Evolutionary conservation across 2,329 filamentous ascomycete species (phyloP).

Genomic region (Diaporthe sp.): DNA sequence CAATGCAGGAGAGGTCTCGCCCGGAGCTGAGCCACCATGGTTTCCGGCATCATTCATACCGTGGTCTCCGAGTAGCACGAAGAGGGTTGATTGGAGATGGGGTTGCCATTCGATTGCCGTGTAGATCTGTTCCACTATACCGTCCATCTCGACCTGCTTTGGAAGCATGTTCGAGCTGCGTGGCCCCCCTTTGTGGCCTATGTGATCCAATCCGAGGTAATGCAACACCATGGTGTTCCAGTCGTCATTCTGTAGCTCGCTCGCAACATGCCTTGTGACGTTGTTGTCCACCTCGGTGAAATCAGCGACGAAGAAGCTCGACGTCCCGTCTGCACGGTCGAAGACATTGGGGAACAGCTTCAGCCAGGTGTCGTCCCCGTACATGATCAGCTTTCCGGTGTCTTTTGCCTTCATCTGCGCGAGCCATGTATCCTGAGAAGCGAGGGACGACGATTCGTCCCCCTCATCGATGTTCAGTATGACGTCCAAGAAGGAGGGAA

Average conservation of each 20-base stretch:
- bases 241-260: conserved; percentile 81
- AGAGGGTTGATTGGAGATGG: conserved; percentile 82
- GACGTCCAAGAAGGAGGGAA: conserved; percentile 97
- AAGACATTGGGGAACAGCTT: conserved; percentile 95
- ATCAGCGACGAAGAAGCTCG: conserved; percentile 98
- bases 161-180: conserved; percentile 90
- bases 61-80: conserved; percentile 93
- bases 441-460: conserved; percentile 89
- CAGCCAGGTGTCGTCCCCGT: conserved; percentile 98
- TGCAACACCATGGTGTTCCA: conserved; percentile 97
- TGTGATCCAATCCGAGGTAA: conserved; percentile 96
- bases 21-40: conserved; percentile 92
- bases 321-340: conserved; percentile 89
- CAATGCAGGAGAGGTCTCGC: conserved; percentile 93
- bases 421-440: conserved; percentile 94
- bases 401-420: conserved; percentile 86
- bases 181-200: conserved; percentile 95
- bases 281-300: conserved; percentile 99
- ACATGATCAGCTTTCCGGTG: conserved; percentile 87
- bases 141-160: conserved; percentile 96
- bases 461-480: conserved; percentile 97
- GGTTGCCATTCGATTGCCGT: conserved; percentile 77
- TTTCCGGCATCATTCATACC: conserved; percentile 99
- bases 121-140: conserved; percentile 82
- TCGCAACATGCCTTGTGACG: conserved; percentile 89